Base-by-base conservation (phyloP, 805 yeast species). In the Diddensiella transvaalensis region DNA sequence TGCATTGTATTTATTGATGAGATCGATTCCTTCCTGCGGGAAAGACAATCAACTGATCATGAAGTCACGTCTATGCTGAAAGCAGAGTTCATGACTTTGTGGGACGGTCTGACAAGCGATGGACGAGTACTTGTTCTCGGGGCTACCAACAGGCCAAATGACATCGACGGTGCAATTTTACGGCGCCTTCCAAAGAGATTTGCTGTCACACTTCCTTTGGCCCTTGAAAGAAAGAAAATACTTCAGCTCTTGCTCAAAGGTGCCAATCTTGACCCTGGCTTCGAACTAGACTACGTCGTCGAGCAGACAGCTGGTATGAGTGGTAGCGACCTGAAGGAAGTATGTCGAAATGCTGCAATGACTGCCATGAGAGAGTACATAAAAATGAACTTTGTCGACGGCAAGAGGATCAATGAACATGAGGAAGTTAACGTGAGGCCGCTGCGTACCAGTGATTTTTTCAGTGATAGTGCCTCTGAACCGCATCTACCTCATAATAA, bases 1-100 rank as follows among this genome's bases (percentile, higher is more conserved):
- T 89, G 97, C 66, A 93, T 91, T 54, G 82, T 91, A 42, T 91
- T 91, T 67, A 87, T 91, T 51, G 99, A 91, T 68, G 99, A 91
- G 67, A 93, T 91, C 51, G 99, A 91, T 70, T 87, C 97, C 4
- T 89, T 91, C 62, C 72, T 91, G 57, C 78, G 97, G 57, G 96
- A 88, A 61, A 76, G 99, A 53, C 77, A 83, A 17, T 77, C 87
- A 1, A 73, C 75, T 42, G 99, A 91, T 67, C 97, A 91, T 68
- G 99, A 91, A 67, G 89, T 87, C n/a, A 89, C 96, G 24, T 87
- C 96, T 0, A 83, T 85, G 77, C 72, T 91, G 53, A 91, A 91
- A 67, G 96, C 98, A 0, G 98, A 91, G 66, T 93, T 91, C 61
- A 91, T 91, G 97, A 88, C 96, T 0, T 70, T 91, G 44, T 91